Conservation (phyloP, 2,329 filamentous ascomycete genomes). For the Monilinia laxa region DNA sequence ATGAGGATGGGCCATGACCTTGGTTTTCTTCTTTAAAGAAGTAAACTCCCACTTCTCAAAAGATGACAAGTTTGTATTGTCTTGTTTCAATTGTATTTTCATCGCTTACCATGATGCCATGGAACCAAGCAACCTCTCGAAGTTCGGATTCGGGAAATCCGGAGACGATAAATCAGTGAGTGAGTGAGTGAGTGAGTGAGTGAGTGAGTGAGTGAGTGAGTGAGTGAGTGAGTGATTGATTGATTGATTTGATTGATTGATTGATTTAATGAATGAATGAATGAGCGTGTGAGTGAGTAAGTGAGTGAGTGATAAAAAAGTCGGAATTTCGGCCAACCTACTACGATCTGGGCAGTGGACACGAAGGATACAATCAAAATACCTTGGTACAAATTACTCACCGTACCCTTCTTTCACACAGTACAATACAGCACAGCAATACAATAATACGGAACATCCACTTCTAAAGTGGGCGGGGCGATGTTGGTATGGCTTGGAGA, state of each 20-base stretch:
- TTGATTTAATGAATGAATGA: neutral
- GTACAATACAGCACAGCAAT: neutral
- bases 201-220: neutral
- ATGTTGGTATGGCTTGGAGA: no score
- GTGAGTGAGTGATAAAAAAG: neutral
- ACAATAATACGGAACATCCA: neutral
- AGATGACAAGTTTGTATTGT: neutral
- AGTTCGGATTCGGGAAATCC: constrained; percentile 5
- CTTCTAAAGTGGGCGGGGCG: no score
- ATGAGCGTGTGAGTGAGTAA: neutral
- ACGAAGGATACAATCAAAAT: neutral
- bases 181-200: neutral
- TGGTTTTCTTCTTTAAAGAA: constrained; percentile 12
- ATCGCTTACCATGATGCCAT: constrained; percentile 10
- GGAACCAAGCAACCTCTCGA: constrained; percentile 4
- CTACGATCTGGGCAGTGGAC: neutral
- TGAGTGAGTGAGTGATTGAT: no score
- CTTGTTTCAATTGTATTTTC: constrained; percentile 3
- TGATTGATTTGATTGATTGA: no score
- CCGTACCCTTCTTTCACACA: neutral
- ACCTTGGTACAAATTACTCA: neutral
- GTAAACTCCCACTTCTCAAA: constrained; percentile 4
- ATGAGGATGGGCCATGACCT: neutral
- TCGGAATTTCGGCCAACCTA: constrained; percentile 7
- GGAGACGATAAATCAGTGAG: neutral